phyloP scores from a whole-genome alignment of 2,329 filamentous ascomycete genomes.

The Aphanocladium album region DNA sequence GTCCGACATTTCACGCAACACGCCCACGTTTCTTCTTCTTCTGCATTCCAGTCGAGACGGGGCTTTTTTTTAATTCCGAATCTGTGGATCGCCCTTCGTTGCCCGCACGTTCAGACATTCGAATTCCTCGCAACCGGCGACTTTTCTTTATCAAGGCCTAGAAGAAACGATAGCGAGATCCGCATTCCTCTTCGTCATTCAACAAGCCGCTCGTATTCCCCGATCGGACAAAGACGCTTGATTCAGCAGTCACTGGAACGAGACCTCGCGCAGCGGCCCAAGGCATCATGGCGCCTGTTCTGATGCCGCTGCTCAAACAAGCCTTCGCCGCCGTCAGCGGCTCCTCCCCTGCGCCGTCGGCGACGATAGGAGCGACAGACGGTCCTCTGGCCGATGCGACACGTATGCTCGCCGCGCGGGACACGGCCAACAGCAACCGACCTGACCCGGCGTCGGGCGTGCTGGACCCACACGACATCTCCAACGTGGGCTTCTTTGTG shows the following conservation, averaged over 20 bases:
- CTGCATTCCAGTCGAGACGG: not conserved
- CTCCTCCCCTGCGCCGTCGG: not conserved
- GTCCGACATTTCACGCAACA: not conserved
- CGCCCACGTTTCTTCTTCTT: not conserved
- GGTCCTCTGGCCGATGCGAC: slow-evolving; percentile 24
- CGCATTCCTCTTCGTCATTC: not conserved
- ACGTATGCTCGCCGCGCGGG: slow-evolving; percentile 38
- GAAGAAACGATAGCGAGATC: not conserved
- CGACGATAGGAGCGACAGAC: not conserved
- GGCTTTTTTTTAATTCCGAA: not conserved
- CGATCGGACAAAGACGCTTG: not conserved
- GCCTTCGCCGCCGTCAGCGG: not conserved
- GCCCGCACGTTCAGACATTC: not conserved
- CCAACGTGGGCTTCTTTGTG: slow-evolving; percentile 70
- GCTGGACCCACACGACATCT: slow-evolving; percentile 52
- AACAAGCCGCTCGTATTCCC: not conserved
- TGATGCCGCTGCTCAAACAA: slow-evolving; percentile 4
- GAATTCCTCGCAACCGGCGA: not conserved
- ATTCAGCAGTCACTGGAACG: not conserved
- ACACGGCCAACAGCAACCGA: slow-evolving; percentile 26
- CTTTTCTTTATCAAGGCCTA: not conserved
- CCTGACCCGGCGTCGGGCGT: slow-evolving; percentile 42
- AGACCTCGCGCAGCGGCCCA: not conserved
- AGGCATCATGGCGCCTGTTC: slow-evolving; percentile 8
- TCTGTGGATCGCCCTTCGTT: not conserved